Evolutionary conservation across 495 filamentous ascomycete genomes (phyloP).

Genomic region (Hypoxylon trugodes): DNA sequence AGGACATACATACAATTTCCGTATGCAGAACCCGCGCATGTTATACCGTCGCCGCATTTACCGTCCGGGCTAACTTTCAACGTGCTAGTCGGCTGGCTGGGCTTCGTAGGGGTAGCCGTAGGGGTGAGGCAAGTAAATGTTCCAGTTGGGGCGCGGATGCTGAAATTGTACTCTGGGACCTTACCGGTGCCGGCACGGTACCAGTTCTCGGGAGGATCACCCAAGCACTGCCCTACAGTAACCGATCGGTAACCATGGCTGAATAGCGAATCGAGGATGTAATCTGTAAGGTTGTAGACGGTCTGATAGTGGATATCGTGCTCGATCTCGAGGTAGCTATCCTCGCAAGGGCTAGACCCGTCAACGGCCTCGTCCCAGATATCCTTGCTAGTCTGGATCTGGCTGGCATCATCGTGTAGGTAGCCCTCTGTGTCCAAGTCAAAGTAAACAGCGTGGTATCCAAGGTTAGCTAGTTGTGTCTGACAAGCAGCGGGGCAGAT

Average conservation of each 20-base stretch:
- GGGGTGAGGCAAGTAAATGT: constrained; percentile 36
- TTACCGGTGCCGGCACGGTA: constrained; percentile 58
- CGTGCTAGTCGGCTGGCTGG: constrained; percentile 39
- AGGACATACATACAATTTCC: constrained; percentile 45
- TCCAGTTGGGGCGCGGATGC: constrained; percentile 35
- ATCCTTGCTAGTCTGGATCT: constrained; percentile 77
- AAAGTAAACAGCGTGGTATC: constrained; percentile 80
- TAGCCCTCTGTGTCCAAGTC: constrained; percentile 85
- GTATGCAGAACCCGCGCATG: constrained; percentile 58
- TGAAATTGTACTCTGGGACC: constrained; percentile 39
- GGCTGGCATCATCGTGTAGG: constrained; percentile 63
- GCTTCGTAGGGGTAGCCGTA: constrained; percentile 23
- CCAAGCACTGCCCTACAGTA: constrained; percentile 78
- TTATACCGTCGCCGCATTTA: constrained; percentile 59
- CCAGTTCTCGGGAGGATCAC: constrained; percentile 75
- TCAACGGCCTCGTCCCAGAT: constrained; percentile 69
- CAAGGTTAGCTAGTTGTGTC: constrained; percentile 66
- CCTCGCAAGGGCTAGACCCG: constrained; percentile 50
- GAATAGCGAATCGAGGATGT: constrained; percentile 70
- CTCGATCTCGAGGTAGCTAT: constrained; percentile 72
- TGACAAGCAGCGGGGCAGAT: constrained; percentile 71
- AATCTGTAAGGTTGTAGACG: constrained; percentile 77
- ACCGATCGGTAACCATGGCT: constrained; percentile 69
- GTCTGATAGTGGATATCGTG: constrained; percentile 84
- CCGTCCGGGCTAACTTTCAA: constrained; percentile 57